Percentiles rank a stretch among this genome's conserved stretches.
Evolutionary conservation across 148 eudicot species (phyloP).

Genomic region (Rhododendron simsii): DNA sequence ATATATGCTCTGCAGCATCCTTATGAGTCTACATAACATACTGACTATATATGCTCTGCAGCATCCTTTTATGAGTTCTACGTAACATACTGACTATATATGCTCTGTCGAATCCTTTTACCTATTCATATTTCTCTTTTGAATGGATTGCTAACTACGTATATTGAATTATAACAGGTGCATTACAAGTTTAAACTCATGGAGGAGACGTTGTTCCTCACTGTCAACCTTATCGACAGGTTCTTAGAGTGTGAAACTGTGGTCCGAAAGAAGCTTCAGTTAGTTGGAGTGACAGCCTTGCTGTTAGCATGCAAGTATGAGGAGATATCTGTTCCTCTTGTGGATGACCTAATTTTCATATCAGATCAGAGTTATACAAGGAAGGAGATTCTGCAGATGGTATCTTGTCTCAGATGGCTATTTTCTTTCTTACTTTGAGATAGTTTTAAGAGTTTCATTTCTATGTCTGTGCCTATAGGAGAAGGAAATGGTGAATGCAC

Average conservation of each 20-base stretch:
- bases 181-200: constrained; percentile 60
- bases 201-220: constrained; percentile 16
- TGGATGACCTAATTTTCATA: constrained; percentile 12
- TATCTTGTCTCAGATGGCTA: neutral
- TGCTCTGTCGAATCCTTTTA: neutral
- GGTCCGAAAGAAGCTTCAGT: constrained; percentile 14
- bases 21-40: neutral
- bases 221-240: constrained; percentile 16
- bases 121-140: neutral
- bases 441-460: neutral
- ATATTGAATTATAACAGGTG: constrained; percentile 21
- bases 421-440: neutral
- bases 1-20: neutral
- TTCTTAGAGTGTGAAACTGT: constrained; percentile 7
- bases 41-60: neutral
- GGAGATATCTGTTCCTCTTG: constrained; percentile 13
- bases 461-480: constrained; percentile 15
- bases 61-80: neutral
- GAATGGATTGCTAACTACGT: neutral
- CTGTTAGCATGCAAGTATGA: constrained; percentile 22
- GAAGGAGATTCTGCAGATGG: constrained; percentile 16
- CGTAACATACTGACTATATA: neutral
- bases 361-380: constrained; percentile 19
- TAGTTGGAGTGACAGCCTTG: constrained; percentile 19
- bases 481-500: constrained; percentile 19